A percentile compares a stretch with the other conserved stretches of the same genome.
Conservation (phyloP, 2,329 filamentous ascomycete species). For the Aureobasidium subglaciale region DNA sequence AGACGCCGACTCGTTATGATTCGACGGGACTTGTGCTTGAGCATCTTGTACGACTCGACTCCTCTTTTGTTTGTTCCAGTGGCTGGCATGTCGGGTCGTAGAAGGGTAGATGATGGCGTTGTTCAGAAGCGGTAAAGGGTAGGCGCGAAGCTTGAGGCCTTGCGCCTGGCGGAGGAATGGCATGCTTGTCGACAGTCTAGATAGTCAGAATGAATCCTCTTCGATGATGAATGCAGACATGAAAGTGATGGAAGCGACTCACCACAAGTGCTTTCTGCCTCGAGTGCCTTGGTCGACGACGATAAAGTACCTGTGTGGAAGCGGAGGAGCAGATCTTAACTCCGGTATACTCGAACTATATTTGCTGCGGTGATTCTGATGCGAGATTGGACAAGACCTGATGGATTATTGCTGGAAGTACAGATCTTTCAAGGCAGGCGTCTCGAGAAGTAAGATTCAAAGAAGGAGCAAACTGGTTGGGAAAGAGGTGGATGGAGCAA, state of each 20-base stretch:
- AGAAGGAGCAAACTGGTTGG: neutral
- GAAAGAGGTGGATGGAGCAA: neutral
- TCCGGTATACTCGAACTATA: neutral
- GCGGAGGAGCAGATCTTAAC: neutral
- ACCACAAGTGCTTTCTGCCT: neutral
- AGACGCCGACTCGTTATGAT: constrained; percentile 38
- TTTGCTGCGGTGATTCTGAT: neutral
- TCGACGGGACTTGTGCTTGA: constrained; percentile 18
- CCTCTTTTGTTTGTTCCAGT: constrained; percentile 5
- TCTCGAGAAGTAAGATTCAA: neutral
- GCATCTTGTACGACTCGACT: neutral
- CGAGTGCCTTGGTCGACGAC: neutral
- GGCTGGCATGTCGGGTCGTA: neutral
- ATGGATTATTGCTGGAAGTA: neutral
- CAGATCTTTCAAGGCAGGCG: too few relatives aligned
- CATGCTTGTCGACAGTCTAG: neutral
- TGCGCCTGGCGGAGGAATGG: constrained; percentile 1
- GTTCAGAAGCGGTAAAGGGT: neutral
- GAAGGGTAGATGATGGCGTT: neutral
- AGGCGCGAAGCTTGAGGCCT: neutral
- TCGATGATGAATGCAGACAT: neutral
- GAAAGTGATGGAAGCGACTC: neutral
- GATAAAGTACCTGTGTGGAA: neutral
- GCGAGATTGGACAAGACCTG: too few relatives aligned
- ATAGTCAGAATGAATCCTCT: neutral